phyloP scores from a whole-genome alignment of 352 stramenopile genomes.

The Phytopythium montanum region DNA sequence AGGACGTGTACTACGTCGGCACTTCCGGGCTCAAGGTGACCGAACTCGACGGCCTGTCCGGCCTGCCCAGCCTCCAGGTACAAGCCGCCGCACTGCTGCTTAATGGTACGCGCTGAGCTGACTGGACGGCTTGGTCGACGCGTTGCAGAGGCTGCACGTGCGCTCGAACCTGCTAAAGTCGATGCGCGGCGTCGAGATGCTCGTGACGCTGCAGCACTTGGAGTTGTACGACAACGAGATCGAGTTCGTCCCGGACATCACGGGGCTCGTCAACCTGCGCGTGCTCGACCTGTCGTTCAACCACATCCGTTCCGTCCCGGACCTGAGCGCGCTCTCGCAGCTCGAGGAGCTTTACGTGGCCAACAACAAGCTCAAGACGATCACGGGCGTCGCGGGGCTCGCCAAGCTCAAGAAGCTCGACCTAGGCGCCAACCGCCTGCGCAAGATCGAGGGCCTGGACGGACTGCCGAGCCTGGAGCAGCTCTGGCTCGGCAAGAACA shows the following conservation, averaged over 20 bases:
- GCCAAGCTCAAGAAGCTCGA: constrained; percentile 93
- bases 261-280: constrained; percentile 58
- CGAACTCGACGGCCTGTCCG: constrained; percentile 53
- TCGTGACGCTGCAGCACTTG: constrained; percentile 85
- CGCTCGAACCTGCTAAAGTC: constrained; percentile 79
- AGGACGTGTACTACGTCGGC: constrained; percentile 84
- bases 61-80: constrained; percentile 46
- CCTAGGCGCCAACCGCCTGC: constrained; percentile 95
- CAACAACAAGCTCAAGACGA: constrained; percentile 98
- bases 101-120: neutral
- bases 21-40: constrained; percentile 79
- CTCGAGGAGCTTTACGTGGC: constrained; percentile 93
- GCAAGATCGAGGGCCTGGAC: constrained; percentile 91
- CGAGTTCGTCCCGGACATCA: constrained; percentile 67
- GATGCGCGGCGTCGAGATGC: constrained; percentile 63
- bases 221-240: constrained; percentile 99
- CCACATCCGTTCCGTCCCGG: constrained; percentile 90
- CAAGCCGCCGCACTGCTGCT: neutral
- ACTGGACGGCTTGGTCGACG: neutral
- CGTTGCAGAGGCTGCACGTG: constrained; percentile 49
- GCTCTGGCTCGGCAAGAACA: constrained; percentile 98
- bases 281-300: constrained; percentile 97
- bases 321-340: constrained; percentile 72
- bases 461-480: constrained; percentile 90
- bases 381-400: constrained; percentile 88